These are phyloP conservation scores for Talaromyces islandicus DNA, from an alignment of 2,329 filamentous ascomycete genomes.

Conservation along the genomic window DNA sequence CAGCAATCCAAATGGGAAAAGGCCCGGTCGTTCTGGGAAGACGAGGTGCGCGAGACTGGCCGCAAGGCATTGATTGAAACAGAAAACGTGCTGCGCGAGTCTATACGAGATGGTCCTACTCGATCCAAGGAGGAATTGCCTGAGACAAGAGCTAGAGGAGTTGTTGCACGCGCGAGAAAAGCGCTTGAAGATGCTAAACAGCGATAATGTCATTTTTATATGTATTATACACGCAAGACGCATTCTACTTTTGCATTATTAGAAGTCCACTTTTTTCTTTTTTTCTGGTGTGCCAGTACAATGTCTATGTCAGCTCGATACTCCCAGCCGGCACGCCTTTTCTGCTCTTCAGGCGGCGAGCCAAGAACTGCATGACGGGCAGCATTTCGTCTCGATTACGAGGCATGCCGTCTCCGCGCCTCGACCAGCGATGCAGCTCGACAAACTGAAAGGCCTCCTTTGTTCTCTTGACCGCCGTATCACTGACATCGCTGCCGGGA, in stretches of 20 bases:
- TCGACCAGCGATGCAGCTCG: slow-evolving; percentile 63
- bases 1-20: slow-evolving; percentile 56
- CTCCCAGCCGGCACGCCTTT: slow-evolving; percentile 41
- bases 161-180: slow-evolving; percentile 41
- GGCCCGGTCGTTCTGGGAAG: slow-evolving; percentile 48
- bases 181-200: slow-evolving; percentile 36
- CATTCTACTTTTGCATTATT: neutral
- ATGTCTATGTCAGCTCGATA: slow-evolving; percentile 33
- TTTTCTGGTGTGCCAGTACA: neutral
- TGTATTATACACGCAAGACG: neutral
- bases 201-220: slow-evolving; percentile 3
- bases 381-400: slow-evolving; percentile 75
- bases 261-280: neutral
- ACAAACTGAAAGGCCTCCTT: slow-evolving; percentile 63
- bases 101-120: slow-evolving; percentile 39
- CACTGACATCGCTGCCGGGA: slow-evolving; percentile 48
- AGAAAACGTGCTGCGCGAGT: slow-evolving; percentile 43
- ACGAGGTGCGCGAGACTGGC: slow-evolving; percentile 52
- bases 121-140: slow-evolving; percentile 31
- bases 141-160: slow-evolving; percentile 38
- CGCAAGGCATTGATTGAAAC: slow-evolving; percentile 49
- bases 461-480: slow-evolving; percentile 57
- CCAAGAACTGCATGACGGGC: slow-evolving; percentile 76
- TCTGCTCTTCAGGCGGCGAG: slow-evolving; percentile 36
- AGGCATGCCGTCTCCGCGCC: slow-evolving; percentile 76